Evolutionary conservation across 768 basidiomycete genomes (phyloP), one percentile per base, ranked within the genome.

Genomic region (Amanita rubescens): DNA sequence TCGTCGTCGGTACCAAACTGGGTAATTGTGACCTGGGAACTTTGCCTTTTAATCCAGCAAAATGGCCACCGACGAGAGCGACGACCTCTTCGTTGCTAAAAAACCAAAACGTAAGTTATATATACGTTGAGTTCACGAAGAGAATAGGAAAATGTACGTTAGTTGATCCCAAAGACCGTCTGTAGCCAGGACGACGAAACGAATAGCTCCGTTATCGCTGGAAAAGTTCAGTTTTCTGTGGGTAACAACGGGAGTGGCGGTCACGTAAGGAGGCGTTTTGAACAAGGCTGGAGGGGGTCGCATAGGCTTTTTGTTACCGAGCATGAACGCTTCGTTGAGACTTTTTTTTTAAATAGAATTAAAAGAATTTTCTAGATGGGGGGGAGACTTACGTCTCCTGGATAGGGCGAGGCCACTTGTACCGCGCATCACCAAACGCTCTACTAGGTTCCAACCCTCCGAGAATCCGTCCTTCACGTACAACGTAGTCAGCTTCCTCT

Each of bases 261-360:
- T 94, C 20, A 95, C 92, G 67, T 95, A 96, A n/a, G 93, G 93
- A 2, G 93, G 93, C 3, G 94, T 91, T 67, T 85, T 87, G 68
- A 89, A 80, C 19, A 76, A 67, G 12, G 77, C 51, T 12, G 84
- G 87, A 2, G 84, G 70, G 6, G 76, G 67, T 19, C 88, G 81
- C 65, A 87, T 70, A 1, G 78, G 69, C 54, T 71, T 71, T 41
- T 77, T 76, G 62, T 78, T 86, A 49, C 84, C 85, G 49, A 75
- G 71, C 62, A 86, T 72, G 71, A 88, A 89, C 17, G 81, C 82
- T 55, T 81, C 74, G 59, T 76, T 81, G 59, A 90, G 59, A 14
- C 46, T 55, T 19, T 43, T 42, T 7, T 55, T 19, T 43, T 42
- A 3, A 32, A 38, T 50, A 24, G 10, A 42, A 42, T 41, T n/a